Conservation (phyloP, 2,329 filamentous ascomycete genomes). For the Colletotrichum sp. region DNA sequence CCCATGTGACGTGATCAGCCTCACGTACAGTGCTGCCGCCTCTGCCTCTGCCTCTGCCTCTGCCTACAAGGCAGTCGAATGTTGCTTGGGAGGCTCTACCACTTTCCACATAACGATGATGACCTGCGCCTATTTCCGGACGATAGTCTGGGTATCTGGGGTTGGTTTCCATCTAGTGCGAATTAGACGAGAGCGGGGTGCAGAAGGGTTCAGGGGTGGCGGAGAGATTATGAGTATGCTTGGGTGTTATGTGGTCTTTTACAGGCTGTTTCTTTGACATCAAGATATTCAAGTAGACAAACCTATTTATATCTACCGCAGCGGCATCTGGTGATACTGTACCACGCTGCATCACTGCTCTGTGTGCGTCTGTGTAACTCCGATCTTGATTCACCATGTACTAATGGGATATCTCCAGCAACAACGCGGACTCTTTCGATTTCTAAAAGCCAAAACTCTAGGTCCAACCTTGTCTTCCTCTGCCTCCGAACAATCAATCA, state of each 20-base stretch:
- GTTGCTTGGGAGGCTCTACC: neutral
- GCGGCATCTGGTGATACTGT: neutral
- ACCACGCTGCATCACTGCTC: neutral
- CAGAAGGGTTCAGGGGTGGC: neutral
- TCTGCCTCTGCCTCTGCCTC: too few species aligned
- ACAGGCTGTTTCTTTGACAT: neutral
- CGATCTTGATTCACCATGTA: neutral
- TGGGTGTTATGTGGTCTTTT: too few species aligned
- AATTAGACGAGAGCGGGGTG: neutral
- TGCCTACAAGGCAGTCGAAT: neutral
- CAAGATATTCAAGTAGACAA: neutral
- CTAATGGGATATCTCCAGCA: neutral
- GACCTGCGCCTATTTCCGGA: neutral
- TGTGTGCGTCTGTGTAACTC: neutral
- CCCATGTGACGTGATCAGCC: neutral
- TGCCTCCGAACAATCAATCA: neutral
- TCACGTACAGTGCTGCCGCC: neutral
- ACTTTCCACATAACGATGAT: rapidly evolving
- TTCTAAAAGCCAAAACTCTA: neutral
- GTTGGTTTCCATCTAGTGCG: neutral
- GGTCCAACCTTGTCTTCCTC: neutral
- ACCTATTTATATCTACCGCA: neutral
- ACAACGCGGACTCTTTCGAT: neutral
- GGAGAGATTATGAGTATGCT: neutral
- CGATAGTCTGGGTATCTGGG: neutral